Base-by-base conservation (phyloP, 495 filamentous ascomycete genomes). In the Daldinia loculata region DNA sequence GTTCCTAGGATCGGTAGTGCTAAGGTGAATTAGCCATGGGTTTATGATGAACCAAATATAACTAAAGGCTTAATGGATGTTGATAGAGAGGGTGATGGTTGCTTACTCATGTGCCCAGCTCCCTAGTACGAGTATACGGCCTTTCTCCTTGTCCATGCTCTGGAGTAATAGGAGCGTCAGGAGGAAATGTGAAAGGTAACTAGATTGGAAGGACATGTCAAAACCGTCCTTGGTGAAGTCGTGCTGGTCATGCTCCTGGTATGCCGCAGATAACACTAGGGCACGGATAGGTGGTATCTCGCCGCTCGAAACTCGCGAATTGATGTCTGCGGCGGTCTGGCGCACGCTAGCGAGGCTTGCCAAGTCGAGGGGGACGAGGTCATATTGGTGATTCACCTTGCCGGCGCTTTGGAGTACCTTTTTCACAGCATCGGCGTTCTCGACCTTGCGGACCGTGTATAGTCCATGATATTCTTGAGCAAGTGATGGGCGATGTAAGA, bases 151-250 rank as follows among this genome's bases (percentile, higher is more conserved):
- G 61, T 82, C 79, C 74, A 85, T 81, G 45, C 79, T 81, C 56
- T 78, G 74, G 15, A 86, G 69, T 2, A 86, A 74, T 6, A 81
- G 69, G 4, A 85, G 76, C 2, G 81, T 76, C 8, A 86, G 66
- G 6, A 82, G 66, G 24, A 81, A 81, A 26, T 85, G 82, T 6
- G 80, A 78, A 14, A 86, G 75, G 62, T 84, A 80, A 39, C 81
- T 84, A n/a, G 80, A 75, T 34, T 81, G 80, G 56, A 84, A 85
- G 1, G 77, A 80, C 72, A 75, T 79, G 17, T 84, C 83, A 58
- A 80, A 81, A 0, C 77, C 78, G 34, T 78, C 74, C 9, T 76
- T 63, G 19, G 80, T 81, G 38, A 80, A 81, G n/a, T 56, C 61
- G 14, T 82, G 74, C 17, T 56, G 34, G 15, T 48, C 55, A 34